Evolutionary conservation across 1,284 basidiomycete species (phyloP).

Genomic region (Heterobasidion irregulare): DNA sequence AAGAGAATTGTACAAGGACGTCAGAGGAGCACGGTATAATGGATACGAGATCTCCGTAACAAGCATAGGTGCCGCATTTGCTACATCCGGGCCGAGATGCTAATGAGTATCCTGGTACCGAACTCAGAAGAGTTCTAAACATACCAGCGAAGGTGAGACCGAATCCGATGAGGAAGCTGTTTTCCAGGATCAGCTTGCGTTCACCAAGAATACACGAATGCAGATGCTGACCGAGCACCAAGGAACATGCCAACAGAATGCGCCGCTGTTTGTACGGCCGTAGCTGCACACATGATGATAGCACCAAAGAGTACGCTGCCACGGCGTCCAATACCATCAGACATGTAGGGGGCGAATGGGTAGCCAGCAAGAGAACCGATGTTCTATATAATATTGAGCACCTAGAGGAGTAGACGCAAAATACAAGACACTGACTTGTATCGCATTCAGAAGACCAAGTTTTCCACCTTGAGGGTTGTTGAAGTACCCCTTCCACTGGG

Average conservation of each 20-base stretch:
- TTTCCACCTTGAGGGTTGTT: slow-evolving; percentile 40
- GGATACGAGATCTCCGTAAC: slow-evolving; percentile 77
- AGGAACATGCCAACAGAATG: slow-evolving; percentile 77
- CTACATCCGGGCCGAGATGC: slow-evolving; percentile 12
- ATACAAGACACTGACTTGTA: slow-evolving; percentile 41
- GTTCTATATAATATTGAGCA: slow-evolving; percentile 30
- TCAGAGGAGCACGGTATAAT: slow-evolving; percentile 63
- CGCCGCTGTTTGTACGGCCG: slow-evolving; percentile 64
- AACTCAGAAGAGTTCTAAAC: neutral
- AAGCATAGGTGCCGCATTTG: slow-evolving; percentile 66
- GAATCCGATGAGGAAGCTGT: slow-evolving; percentile 69
- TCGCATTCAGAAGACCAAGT: slow-evolving; percentile 69
- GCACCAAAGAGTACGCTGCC: slow-evolving; percentile 57
- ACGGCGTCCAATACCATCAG: slow-evolving; percentile 62
- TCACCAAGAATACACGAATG: neutral
- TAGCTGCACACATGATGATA: slow-evolving; percentile 53
- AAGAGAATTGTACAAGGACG: slow-evolving; percentile 70
- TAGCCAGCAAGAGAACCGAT: slow-evolving; percentile 59
- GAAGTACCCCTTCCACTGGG: slow-evolving; percentile 56
- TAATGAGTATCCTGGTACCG: neutral
- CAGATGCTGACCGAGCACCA: slow-evolving; percentile 46
- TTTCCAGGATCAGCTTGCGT: neutral
- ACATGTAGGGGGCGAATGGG: slow-evolving; percentile 63
- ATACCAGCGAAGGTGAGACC: slow-evolving; percentile 58
- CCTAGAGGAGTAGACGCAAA: neutral